These are phyloP conservation scores for Diaporthe helianthi DNA, from an alignment of 2,329 filamentous ascomycete genomes.

Conservation along the genomic window DNA sequence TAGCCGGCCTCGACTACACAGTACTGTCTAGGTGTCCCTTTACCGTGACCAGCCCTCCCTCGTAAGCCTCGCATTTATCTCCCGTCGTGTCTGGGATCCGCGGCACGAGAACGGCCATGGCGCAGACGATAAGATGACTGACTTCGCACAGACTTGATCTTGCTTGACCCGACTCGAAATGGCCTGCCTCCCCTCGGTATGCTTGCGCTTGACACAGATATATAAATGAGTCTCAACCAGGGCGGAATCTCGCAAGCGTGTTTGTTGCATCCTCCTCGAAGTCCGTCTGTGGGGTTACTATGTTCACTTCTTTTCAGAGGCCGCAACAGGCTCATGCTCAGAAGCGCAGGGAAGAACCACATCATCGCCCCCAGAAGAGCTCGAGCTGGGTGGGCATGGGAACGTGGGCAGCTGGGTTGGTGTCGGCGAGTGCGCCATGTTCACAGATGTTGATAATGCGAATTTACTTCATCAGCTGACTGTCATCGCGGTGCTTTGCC, in stretches of 20 bases:
- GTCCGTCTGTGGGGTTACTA: neutral
- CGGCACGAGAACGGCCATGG: conserved; percentile 11
- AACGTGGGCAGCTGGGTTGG: neutral
- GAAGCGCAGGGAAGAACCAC: neutral
- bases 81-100: conserved; percentile 12
- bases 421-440: neutral
- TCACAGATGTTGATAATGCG: neutral
- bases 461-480: neutral
- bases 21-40: neutral
- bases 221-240: conserved; percentile 1
- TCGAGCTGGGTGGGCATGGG: no score
- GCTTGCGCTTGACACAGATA: neutral
- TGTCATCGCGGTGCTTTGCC: neutral
- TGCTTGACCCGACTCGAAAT: neutral
- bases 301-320: neutral
- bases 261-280: conserved; percentile 10
- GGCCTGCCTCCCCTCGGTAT: neutral
- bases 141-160: neutral
- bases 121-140: conserved; percentile 15
- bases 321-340: neutral
- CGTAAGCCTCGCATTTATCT: conserved; percentile 15
- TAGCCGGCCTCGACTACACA: neutral
- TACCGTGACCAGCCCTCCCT: conserved; percentile 16
- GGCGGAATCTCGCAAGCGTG: neutral
- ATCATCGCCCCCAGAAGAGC: neutral